phyloP scores from a whole-genome alignment of 495 filamentous ascomycete species.

The Pyrenula massariospora region DNA sequence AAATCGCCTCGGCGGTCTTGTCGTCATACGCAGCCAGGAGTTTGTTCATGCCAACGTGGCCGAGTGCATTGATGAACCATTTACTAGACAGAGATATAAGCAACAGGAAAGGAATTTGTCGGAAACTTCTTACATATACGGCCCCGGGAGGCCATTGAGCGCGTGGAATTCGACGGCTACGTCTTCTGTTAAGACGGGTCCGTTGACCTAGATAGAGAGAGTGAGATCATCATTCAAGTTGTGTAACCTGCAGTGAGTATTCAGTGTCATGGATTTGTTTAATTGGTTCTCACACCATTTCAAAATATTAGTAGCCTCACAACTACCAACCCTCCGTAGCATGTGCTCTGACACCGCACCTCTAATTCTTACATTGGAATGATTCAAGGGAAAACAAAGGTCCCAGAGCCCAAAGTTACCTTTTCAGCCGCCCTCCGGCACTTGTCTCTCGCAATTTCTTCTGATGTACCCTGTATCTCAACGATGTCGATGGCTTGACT shows the following conservation, averaged over 20 bases:
- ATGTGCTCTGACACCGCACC: too few species aligned
- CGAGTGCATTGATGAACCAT: constrained; percentile 77
- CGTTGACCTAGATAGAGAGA: constrained; percentile 55
- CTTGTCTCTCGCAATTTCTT: constrained; percentile 71
- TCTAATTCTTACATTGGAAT: too few species aligned
- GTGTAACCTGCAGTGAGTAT: too few species aligned
- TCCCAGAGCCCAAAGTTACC: constrained; percentile 29
- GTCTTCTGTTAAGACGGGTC: constrained; percentile 91
- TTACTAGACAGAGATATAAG: constrained; percentile 45
- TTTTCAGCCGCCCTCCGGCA: constrained; percentile 56
- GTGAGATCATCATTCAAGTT: too few species aligned
- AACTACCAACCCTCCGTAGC: too few species aligned
- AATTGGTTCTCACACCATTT: too few species aligned
- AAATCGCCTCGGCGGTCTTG: constrained; percentile 83
- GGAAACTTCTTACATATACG: constrained; percentile 67
- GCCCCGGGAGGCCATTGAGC: constrained; percentile 79
- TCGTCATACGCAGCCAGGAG: constrained; percentile 82
- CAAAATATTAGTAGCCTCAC: too few species aligned
- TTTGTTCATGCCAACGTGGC: constrained; percentile 77
- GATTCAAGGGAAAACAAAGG: too few species aligned
- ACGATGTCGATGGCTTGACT: constrained; percentile 55
- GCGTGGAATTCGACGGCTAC: constrained; percentile 90
- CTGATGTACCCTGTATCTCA: constrained; percentile 71
- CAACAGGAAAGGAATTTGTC: background rate
- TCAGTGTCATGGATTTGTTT: too few species aligned